Conservation (phyloP, 768 basidiomycete species). For the Sarcodon sp. region DNA sequence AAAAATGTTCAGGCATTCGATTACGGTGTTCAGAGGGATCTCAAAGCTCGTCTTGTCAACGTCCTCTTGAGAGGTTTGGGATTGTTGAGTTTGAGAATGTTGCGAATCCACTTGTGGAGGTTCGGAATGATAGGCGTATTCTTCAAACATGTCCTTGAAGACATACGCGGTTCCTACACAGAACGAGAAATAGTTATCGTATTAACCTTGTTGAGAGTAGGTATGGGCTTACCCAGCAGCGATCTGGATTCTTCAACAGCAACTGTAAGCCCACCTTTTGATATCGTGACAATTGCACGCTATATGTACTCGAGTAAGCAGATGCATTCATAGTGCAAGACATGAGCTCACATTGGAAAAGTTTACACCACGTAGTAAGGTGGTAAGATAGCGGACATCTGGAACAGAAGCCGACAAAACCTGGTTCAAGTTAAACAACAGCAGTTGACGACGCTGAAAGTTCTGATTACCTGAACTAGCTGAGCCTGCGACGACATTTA, state of each 20-base stretch:
- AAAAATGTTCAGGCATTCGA: constrained; percentile 90
- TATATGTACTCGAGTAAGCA: constrained; percentile 13
- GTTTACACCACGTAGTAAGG: constrained; percentile 70
- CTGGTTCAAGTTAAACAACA: constrained; percentile 11
- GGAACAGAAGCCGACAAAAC: constrained; percentile 63
- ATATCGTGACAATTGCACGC: constrained; percentile 69
- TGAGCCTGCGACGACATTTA: neutral
- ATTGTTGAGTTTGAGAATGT: constrained; percentile 13
- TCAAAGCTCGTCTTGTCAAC: constrained; percentile 44
- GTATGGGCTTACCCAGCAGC: constrained; percentile 46
- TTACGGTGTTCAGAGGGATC: constrained; percentile 69
- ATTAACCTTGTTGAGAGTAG: neutral
- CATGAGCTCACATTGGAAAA: constrained; percentile 55
- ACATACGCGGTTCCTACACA: constrained; percentile 75
- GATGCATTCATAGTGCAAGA: neutral
- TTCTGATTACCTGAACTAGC: neutral
- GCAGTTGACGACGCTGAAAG: neutral
- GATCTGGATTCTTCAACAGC: constrained; percentile 80
- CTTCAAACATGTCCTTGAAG: constrained; percentile 65
- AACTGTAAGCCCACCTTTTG: constrained; percentile 56
- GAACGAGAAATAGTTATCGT: neutral
- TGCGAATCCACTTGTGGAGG: constrained; percentile 8
- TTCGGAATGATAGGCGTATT: constrained; percentile 53
- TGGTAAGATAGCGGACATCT: constrained; percentile 73
- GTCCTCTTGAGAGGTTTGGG: constrained; percentile 10